phyloP scores from a whole-genome alignment of 345 rosid genomes.

The Moringa oleifera region DNA sequence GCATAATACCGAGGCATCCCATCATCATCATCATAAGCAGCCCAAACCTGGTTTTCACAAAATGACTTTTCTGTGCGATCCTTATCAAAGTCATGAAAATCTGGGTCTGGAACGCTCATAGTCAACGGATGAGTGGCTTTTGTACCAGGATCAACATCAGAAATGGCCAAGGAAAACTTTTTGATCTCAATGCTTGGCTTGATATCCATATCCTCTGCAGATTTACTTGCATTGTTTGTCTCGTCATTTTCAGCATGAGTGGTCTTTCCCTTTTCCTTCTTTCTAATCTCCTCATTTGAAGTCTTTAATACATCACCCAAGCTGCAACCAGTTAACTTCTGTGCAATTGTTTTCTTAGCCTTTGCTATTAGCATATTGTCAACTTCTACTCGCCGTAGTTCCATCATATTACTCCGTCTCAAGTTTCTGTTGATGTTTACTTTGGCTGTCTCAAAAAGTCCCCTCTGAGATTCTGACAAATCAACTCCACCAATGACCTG shows the following conservation, averaged over 20 bases:
- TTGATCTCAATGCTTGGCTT: constrained; percentile 12
- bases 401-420: constrained; percentile 22
- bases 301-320: constrained; percentile 7
- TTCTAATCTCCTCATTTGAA: constrained; percentile 15
- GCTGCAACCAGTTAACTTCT: constrained; percentile 25
- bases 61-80: constrained; percentile 50
- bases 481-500: constrained; percentile 8
- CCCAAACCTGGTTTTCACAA: constrained; percentile 54
- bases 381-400: constrained; percentile 20
- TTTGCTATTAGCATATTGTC: constrained; percentile 28
- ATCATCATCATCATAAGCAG: constrained; percentile 56
- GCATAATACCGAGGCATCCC: constrained; percentile 75
- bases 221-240: constrained; percentile 8
- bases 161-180: constrained; percentile 11
- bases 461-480: constrained; percentile 9
- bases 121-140: constrained; percentile 14
- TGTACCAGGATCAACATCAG: constrained; percentile 13
- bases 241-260: constrained; percentile 6
- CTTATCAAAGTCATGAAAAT: constrained; percentile 59
- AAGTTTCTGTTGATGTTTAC: constrained; percentile 13
- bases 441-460: constrained; percentile 9
- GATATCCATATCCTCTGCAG: constrained; percentile 10
- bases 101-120: constrained; percentile 58
- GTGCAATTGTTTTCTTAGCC: constrained; percentile 30
- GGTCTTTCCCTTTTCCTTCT: constrained; percentile 20